Percentiles rank a stretch among this genome's conserved stretches.
phyloP scores from a whole-genome alignment of 768 basidiomycete species.

The Trametopsis cervina region DNA sequence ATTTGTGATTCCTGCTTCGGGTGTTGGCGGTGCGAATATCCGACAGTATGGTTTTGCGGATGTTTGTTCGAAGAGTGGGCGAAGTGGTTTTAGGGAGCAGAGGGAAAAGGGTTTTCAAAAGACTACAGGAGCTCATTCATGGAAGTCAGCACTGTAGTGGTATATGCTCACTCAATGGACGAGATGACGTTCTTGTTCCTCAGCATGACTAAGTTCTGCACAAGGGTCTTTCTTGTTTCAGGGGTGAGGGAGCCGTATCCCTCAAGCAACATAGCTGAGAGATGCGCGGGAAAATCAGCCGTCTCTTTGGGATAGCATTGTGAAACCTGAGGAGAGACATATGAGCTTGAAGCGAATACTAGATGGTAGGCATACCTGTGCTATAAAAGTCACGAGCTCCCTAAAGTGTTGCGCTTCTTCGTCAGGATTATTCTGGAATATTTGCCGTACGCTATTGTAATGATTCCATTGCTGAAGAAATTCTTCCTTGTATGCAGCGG shows the following conservation, averaged over 20 bases:
- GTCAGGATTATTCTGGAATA: constrained; percentile 76
- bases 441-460: constrained; percentile 80
- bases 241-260: constrained; percentile 68
- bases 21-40: constrained; percentile 90
- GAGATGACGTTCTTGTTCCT: constrained; percentile 89
- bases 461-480: constrained; percentile 97
- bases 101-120: constrained; percentile 89
- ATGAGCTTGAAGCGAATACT: neutral
- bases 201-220: constrained; percentile 90
- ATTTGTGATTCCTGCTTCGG: constrained; percentile 86
- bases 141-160: neutral
- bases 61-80: constrained; percentile 71
- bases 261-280: constrained; percentile 73
- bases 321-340: constrained; percentile 48
- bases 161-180: constrained; percentile 73
- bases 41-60: constrained; percentile 88
- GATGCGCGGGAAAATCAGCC: constrained; percentile 72
- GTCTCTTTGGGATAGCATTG: constrained; percentile 93
- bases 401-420: constrained; percentile 82
- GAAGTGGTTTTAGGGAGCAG: constrained; percentile 93
- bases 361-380: constrained; percentile 46
- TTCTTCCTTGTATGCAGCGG: constrained; percentile 85
- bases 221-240: constrained; percentile 77
- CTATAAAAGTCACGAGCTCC: constrained; percentile 87
- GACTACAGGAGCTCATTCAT: constrained; percentile 34